Conservation (phyloP, 2,329 filamentous ascomycete genomes). For the Neurospora crassa region DNA sequence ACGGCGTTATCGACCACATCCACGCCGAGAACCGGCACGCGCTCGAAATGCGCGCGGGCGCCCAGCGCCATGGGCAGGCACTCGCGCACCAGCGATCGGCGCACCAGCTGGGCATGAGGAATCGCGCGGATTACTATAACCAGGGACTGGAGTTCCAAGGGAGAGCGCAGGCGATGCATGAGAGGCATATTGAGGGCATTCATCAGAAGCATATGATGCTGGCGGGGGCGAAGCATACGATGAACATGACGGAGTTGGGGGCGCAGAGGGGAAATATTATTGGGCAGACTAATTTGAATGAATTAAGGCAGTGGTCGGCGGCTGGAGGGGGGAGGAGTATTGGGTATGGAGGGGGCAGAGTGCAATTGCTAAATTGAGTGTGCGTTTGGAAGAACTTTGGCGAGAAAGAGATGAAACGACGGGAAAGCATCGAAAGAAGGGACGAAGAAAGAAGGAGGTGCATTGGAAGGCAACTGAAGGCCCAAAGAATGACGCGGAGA, state of each 20-base stretch:
- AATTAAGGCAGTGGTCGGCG: constrained; percentile 15
- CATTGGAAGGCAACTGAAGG: not conserved
- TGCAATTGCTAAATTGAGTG: not conserved
- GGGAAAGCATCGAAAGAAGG: not conserved
- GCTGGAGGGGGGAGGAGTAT: constrained; percentile 3
- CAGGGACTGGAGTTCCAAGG: constrained; percentile 3
- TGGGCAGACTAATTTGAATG: constrained; percentile 16
- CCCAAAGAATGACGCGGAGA: not conserved
- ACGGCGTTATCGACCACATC: not conserved
- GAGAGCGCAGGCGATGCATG: not conserved
- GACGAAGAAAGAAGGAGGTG: not conserved
- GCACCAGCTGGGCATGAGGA: constrained; percentile 1
- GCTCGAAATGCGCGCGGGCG: constrained; percentile 6
- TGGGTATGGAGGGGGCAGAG: not conserved
- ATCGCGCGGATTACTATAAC: constrained; percentile 5
- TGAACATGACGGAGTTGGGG: constrained; percentile 15
- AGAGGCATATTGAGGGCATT: constrained; percentile 4
- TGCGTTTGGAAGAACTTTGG: not conserved
- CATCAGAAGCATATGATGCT: not conserved
- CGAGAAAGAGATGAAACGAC: too few relatives aligned
- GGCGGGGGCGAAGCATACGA: not conserved
- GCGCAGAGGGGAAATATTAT: constrained; percentile 16
- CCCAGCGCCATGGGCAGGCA: constrained; percentile 5
- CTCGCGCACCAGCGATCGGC: not conserved
- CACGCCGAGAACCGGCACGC: constrained; percentile 5